phyloP scores from a whole-genome alignment of 2,329 filamentous ascomycete species.

The Ustulina deusta region DNA sequence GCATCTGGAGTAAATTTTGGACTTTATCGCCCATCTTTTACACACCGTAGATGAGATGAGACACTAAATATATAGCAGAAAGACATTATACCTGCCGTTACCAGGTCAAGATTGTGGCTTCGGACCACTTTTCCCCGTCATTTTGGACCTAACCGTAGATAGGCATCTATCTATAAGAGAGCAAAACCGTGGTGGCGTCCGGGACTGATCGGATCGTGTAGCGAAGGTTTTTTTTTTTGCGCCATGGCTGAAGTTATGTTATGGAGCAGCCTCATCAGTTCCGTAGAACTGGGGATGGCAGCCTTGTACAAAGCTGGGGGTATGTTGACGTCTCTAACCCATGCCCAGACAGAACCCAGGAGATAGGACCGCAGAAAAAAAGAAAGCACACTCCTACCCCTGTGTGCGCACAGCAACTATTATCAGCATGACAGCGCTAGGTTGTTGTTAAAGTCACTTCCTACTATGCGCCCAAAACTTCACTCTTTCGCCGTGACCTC shows the following conservation, averaged over 20 bases:
- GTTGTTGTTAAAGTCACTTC: conserved; percentile 7
- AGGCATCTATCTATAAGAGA: conserved; percentile 17
- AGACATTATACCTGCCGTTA: conserved; percentile 7
- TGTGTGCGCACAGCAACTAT: conserved; percentile 6
- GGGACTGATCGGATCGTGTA: conserved; percentile 11
- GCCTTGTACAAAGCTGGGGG: conserved; percentile 25
- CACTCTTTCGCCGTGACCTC: background rate
- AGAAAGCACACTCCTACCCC: conserved; percentile 17
- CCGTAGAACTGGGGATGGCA: conserved; percentile 16
- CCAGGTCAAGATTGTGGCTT: conserved; percentile 12
- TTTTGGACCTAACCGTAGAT: conserved; percentile 18
- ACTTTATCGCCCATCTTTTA: background rate
- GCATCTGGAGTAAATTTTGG: background rate
- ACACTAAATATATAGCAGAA: conserved; percentile 13
- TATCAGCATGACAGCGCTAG: conserved; percentile 16
- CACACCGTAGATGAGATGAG: background rate
- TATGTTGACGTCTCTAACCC: conserved; percentile 9
- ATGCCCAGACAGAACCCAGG: conserved; percentile 5
- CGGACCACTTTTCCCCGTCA: conserved; percentile 7
- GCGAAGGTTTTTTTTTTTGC: conserved; percentile 3
- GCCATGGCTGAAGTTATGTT: conserved; percentile 23
- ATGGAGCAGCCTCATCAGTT: conserved; percentile 24
- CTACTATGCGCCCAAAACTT: conserved; percentile 9
- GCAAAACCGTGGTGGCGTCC: conserved; percentile 17
- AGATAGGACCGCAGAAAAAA: conserved; percentile 13